Conservation (phyloP, 1,284 basidiomycete species). For the Ceratobasidium sp. region DNA sequence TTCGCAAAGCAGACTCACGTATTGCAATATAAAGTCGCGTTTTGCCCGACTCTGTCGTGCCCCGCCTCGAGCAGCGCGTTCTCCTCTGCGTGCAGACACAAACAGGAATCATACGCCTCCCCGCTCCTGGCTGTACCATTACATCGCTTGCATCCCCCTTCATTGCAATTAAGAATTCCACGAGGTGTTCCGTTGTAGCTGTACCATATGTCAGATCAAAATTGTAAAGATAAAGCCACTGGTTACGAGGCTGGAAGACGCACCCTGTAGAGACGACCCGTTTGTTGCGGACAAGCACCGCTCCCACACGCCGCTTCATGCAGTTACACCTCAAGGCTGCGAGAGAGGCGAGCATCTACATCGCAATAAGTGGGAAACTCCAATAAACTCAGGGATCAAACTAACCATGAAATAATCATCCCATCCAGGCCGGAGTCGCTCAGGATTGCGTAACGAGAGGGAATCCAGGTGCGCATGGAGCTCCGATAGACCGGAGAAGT, state of each 20-base stretch:
- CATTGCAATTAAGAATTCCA: conserved; percentile 87
- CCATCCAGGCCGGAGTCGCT: conserved; percentile 87
- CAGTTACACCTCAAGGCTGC: conserved; percentile 91
- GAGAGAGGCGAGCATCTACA: conserved; percentile 83
- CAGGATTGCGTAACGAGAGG: conserved; percentile 74
- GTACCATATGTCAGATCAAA: conserved; percentile 11
- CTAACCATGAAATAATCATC: conserved; percentile 91
- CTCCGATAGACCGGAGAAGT: conserved; percentile 65
- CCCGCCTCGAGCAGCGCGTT: conserved; percentile 96
- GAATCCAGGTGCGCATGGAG: conserved; percentile 73
- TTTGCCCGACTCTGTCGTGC: conserved; percentile 81
- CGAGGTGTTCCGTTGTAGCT: conserved; percentile 97
- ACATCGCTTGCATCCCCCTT: conserved; percentile 86
- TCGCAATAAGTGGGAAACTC: background rate
- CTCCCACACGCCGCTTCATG: conserved; percentile 98
- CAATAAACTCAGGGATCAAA: background rate
- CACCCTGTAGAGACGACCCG: conserved; percentile 93
- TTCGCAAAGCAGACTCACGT: conserved; percentile 57
- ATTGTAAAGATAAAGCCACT: conserved; percentile 3
- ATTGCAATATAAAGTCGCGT: conserved; percentile 90
- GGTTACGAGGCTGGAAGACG: conserved; percentile 43
- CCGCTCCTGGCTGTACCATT: conserved; percentile 68
- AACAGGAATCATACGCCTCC: conserved; percentile 79
- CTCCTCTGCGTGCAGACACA: conserved; percentile 98
- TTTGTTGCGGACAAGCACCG: conserved; percentile 85